Evolutionary conservation across 2,329 filamentous ascomycete species (phyloP), one percentile per base, ranked within the genome.

Genomic region (Exophiala xenobiotica): DNA sequence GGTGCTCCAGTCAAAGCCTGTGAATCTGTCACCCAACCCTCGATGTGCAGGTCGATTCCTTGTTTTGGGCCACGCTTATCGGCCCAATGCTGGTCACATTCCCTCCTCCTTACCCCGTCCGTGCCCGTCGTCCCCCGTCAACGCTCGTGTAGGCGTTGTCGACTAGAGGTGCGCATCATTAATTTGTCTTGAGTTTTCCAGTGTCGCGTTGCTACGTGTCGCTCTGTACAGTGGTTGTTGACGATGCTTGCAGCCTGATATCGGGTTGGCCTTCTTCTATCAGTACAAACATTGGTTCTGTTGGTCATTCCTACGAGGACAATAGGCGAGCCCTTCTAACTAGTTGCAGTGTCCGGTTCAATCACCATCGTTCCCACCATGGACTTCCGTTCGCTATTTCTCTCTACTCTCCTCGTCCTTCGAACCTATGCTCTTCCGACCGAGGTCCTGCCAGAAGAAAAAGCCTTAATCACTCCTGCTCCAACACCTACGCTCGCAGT

Each of bases 391-490:
- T 24, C 12, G 6, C 20, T 40, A n/a, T 20, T 40, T n/a, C 9
- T 40, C 24, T 11, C 27, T 18, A 37, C 26, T 33, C 31, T 48
- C 18, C 27, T 44, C 26, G 16, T 46, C n/a, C 18, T 46, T 40
- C 38, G 22, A 27, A 49, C 37, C 6, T 31, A 18, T 35, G 49
- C 53, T n/a, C 18, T 53, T 12, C 56, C 56, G 5, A 47, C 53
- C n/a, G 39, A 49, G 14, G 47, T 46, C n/a, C 26, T 40, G n/a
- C 47, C 18, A 2, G 42, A 58, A 27, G 55, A 53, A 31, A 45
- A 38, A 19, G 55, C 55, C 7, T 35, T 73, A 59, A 72, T 80
- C 44, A 81, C 78, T 7, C 67, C 75, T 20, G 72, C 59, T 29
- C 60, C 60, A 6, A 50, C 73, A 19, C 70, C 73, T 9, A 70